phyloP scores from a whole-genome alignment of 2,329 filamentous ascomycete species.

The Knufia fluminis region DNA sequence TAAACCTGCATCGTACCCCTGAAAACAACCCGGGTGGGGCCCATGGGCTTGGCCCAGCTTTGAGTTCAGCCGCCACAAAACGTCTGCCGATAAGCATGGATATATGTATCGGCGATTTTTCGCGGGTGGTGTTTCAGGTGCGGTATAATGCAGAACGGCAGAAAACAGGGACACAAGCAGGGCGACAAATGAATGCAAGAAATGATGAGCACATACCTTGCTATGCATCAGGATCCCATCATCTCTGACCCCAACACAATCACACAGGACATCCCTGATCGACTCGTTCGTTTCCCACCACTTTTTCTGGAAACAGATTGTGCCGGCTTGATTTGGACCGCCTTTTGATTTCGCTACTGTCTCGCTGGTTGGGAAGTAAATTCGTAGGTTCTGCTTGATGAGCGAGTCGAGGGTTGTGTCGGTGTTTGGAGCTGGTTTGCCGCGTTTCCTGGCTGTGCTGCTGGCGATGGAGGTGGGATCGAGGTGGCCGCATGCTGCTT shows the following conservation, averaged over 20 bases:
- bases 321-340: constrained; percentile 59
- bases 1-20: too few relatives aligned
- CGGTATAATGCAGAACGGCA: too few relatives aligned
- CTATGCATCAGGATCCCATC: constrained; percentile 74
- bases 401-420: background rate
- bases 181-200: too few relatives aligned
- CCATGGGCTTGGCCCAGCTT: too few relatives aligned
- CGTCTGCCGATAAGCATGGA: too few relatives aligned
- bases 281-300: constrained; percentile 65
- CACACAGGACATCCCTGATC: constrained; percentile 60
- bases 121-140: too few relatives aligned
- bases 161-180: too few relatives aligned
- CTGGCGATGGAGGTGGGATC: constrained; percentile 12
- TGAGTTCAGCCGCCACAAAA: too few relatives aligned
- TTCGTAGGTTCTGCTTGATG: constrained; percentile 49
- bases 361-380: constrained; percentile 70
- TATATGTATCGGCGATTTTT: too few relatives aligned
- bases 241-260: constrained; percentile 60
- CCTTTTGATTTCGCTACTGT: constrained; percentile 60
- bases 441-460: constrained; percentile 13
- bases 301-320: constrained; percentile 66
- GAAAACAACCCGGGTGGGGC: too few relatives aligned
- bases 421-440: constrained; percentile 25
- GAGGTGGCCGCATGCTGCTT: constrained; percentile 40
- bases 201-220: constrained; percentile 50